Evolutionary conservation across 495 filamentous ascomycete species (phyloP).

Genomic region (Thozetella sp.): DNA sequence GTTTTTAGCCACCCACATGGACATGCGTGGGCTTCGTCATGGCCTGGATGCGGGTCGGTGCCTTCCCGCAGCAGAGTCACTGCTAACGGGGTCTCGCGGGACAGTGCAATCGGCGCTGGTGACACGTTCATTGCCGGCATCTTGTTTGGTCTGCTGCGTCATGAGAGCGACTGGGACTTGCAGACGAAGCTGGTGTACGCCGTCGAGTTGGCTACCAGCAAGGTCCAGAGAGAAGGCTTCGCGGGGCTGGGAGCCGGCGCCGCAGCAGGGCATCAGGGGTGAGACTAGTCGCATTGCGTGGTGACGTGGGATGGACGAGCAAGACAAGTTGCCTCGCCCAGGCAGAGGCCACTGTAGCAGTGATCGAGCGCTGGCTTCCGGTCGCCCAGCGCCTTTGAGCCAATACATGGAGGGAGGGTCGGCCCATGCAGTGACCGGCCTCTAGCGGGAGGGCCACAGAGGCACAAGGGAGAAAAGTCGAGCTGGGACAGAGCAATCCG

Average conservation of each 20-base stretch:
- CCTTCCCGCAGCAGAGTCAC: neutral
- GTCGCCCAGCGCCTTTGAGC: too few relatives aligned
- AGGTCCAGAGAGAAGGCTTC: slow-evolving; percentile 70
- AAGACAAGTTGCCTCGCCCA: neutral
- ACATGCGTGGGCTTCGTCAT: neutral
- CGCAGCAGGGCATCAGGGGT: slow-evolving; percentile 8
- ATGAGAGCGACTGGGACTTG: slow-evolving; percentile 50
- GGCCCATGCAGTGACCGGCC: too few relatives aligned
- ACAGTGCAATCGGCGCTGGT: slow-evolving; percentile 69
- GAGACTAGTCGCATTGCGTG: slow-evolving; percentile 17
- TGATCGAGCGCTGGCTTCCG: too few relatives aligned
- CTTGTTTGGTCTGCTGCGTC: slow-evolving; percentile 60
- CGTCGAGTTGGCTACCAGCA: slow-evolving; percentile 66
- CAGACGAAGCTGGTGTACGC: slow-evolving; percentile 58
- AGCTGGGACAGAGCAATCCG: slow-evolving; percentile 12
- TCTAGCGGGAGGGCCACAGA: too few relatives aligned
- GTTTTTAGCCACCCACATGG: slow-evolving; percentile 1
- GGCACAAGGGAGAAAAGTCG: too few relatives aligned
- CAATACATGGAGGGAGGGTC: too few relatives aligned
- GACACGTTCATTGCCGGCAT: slow-evolving; percentile 78
- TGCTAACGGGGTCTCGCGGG: slow-evolving; percentile 16
- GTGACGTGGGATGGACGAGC: slow-evolving; percentile 16
- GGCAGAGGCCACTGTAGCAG: too few relatives aligned
- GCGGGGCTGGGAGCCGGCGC: slow-evolving; percentile 38
- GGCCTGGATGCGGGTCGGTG: neutral